Evolutionary conservation across 2,329 filamentous ascomycete genomes (phyloP).

Genomic region (Laburnicola sp.): DNA sequence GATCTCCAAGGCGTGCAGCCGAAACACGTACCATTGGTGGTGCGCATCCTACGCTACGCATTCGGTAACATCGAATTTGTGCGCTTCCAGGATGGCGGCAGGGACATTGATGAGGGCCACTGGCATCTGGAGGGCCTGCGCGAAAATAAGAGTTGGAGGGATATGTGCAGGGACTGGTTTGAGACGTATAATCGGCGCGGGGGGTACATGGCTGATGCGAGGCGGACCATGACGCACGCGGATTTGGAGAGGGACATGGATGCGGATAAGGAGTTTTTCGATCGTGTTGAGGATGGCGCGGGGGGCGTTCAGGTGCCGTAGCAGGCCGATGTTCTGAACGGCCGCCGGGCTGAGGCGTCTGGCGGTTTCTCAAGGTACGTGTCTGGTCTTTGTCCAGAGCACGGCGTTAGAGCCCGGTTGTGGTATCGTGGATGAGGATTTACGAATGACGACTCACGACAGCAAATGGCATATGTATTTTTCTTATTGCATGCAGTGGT

Average conservation of each 20-base stretch:
- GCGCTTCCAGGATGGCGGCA: conserved; percentile 13
- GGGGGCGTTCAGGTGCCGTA: not conserved
- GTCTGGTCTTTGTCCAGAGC: too few species aligned
- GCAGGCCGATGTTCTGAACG: not conserved
- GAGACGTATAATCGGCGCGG: conserved; percentile 14
- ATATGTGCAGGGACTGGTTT: conserved; percentile 20
- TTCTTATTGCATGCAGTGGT: too few species aligned
- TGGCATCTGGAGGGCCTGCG: conserved; percentile 6
- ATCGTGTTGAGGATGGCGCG: conserved; percentile 1
- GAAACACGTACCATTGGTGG: conserved; percentile 27
- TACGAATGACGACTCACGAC: too few species aligned
- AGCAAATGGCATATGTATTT: too few species aligned
- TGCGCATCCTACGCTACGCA: conserved; percentile 19
- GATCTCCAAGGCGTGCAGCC: conserved; percentile 24
- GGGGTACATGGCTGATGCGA: conserved; percentile 17
- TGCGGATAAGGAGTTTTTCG: conserved; percentile 19
- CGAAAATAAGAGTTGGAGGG: conserved; percentile 18
- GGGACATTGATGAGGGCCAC: conserved; percentile 4
- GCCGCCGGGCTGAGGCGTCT: too few species aligned
- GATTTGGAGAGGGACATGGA: conserved; percentile 22
- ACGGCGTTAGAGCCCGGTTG: not conserved
- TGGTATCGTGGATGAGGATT: not conserved
- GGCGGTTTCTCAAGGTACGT: too few species aligned
- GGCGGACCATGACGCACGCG: conserved; percentile 9
- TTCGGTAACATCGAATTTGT: conserved; percentile 26